Base-by-base conservation (phyloP, 306 rosid species). In the Neltuma alba region DNA sequence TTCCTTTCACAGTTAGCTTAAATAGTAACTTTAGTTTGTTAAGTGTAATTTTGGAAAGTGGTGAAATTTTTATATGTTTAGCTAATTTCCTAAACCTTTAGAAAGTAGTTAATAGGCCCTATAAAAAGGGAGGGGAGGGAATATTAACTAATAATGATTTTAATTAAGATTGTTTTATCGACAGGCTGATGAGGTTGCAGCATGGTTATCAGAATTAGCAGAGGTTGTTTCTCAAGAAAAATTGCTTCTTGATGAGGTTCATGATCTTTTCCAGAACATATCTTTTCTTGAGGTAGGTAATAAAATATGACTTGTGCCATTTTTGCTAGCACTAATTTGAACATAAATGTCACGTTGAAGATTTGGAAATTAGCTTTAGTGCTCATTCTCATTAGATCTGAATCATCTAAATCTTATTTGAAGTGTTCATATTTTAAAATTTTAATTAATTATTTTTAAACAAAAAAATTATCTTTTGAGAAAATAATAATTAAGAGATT, bases 271-370 rank as follows among this genome's bases (percentile, higher is more conserved):
- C 14, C 75, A 64, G 16, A 62, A 27, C 82, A 75, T 91, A 13
- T 82, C 82, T 21, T 44, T 41, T 20, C 82, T 86, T 20, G 93
- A 91, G 97, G 98, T n/a, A n/a, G n/a, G n/a, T 93, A 82, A 85
- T 14, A 44, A 57, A 16, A 72, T 47, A 33, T 33, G 7, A 30
- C 7, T 58, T 25, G 16, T 37, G 28, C 38, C 38, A 14, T 12
- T 60, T 28, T 13, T 57, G 8, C 0, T 60, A 2, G 67, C 11
- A 14, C 4, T 3, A 28, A 14, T 61, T 62, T 31, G 1, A 16
- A 15, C 3, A 1, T 62, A 28, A 25, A 27, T 27, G 20, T 27
- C 0, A 25, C 12, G 0, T 54, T n/a, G 21, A 20, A 54, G 28
- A n/a, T n/a, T n/a, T n/a, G n/a, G n/a, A n/a, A n/a, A n/a, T n/a